These are phyloP conservation scores for Thelonectria blattea DNA, from an alignment of 2,329 filamentous ascomycete genomes.

Conservation along the genomic window DNA sequence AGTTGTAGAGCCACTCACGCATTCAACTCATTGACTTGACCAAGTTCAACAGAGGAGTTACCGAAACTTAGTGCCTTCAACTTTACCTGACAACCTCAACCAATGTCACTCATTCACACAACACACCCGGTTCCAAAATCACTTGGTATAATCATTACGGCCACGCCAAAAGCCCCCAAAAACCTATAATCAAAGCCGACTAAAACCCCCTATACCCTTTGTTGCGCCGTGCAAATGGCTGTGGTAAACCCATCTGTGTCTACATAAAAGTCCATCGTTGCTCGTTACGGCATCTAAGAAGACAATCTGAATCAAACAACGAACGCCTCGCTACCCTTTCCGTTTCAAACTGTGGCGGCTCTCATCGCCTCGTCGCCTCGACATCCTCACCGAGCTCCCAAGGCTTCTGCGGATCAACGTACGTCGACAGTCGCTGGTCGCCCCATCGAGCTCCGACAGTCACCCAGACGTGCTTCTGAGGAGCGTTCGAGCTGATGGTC, in stretches of 20 bases:
- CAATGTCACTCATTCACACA: not conserved
- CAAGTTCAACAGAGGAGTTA: too few species aligned
- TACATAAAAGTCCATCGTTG: constrained; percentile 38
- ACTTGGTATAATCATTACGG: constrained; percentile 18
- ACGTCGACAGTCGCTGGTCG: constrained; percentile 60
- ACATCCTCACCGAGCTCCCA: constrained; percentile 61
- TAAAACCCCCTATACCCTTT: constrained; percentile 12
- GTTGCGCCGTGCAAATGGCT: constrained; percentile 31
- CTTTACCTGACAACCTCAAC: too few species aligned
- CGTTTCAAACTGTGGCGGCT: constrained; percentile 5
- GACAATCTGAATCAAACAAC: constrained; percentile 31
- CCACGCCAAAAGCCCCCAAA: constrained; percentile 1
- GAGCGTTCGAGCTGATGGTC: constrained; percentile 54
- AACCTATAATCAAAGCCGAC: constrained; percentile 15
- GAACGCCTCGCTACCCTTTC: constrained; percentile 32
- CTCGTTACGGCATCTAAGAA: constrained; percentile 35
- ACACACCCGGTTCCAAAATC: constrained; percentile 1
- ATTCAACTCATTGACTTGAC: too few species aligned
- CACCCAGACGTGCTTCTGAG: constrained; percentile 71
- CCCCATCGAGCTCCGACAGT: constrained; percentile 69
- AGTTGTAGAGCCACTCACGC: too few species aligned
- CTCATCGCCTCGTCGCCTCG: constrained; percentile 45
- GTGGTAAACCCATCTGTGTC: constrained; percentile 27
- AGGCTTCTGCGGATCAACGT: constrained; percentile 61
- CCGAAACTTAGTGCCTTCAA: too few species aligned